These are phyloP conservation scores for Rhynchosporium secalis DNA, from an alignment of 2,329 filamentous ascomycete genomes.

Conservation along the genomic window DNA sequence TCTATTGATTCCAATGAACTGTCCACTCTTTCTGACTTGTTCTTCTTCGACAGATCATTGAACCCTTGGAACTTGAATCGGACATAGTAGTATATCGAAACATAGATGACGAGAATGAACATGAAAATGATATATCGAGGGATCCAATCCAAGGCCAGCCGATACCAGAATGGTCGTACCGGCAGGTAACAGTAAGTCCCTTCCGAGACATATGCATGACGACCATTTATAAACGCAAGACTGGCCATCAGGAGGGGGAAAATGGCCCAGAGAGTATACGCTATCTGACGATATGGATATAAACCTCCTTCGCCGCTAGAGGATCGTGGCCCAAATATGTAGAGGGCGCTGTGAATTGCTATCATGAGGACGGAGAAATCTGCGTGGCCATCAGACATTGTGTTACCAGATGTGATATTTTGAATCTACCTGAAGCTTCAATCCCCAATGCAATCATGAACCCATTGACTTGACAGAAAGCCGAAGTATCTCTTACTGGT, in stretches of 20 bases:
- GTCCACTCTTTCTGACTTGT: slow-evolving; percentile 17
- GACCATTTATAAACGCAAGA: slow-evolving; percentile 61
- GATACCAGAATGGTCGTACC: slow-evolving; percentile 66
- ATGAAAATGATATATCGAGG: slow-evolving; percentile 70
- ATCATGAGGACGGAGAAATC: slow-evolving; percentile 73
- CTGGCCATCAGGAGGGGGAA: slow-evolving; percentile 61
- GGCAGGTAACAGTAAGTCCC: slow-evolving; percentile 72
- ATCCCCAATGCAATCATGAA: slow-evolving; percentile 68
- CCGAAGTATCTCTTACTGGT: slow-evolving; percentile 50
- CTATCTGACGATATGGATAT: slow-evolving; percentile 63
- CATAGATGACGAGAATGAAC: slow-evolving; percentile 63
- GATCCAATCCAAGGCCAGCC: slow-evolving; percentile 68
- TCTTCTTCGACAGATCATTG: slow-evolving; percentile 20
- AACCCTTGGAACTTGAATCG: slow-evolving; percentile 41
- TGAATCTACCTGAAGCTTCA: slow-evolving; percentile 57
- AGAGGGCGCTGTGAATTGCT: slow-evolving; percentile 69
- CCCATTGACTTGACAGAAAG: slow-evolving; percentile 67
- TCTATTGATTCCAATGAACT: slow-evolving; percentile 2
- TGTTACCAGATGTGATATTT: background rate
- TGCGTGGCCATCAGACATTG: slow-evolving; percentile 27
- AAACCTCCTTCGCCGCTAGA: slow-evolving; percentile 60
- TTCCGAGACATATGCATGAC: slow-evolving; percentile 57
- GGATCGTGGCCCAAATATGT: slow-evolving; percentile 61
- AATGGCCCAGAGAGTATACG: slow-evolving; percentile 57
- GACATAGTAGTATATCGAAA: slow-evolving; percentile 71